A percentile compares a stretch with the other conserved stretches of the same genome.
These are phyloP conservation scores for Skeletonema costatum DNA, from an alignment of 108 stramenopile species.

Conservation along the genomic window DNA sequence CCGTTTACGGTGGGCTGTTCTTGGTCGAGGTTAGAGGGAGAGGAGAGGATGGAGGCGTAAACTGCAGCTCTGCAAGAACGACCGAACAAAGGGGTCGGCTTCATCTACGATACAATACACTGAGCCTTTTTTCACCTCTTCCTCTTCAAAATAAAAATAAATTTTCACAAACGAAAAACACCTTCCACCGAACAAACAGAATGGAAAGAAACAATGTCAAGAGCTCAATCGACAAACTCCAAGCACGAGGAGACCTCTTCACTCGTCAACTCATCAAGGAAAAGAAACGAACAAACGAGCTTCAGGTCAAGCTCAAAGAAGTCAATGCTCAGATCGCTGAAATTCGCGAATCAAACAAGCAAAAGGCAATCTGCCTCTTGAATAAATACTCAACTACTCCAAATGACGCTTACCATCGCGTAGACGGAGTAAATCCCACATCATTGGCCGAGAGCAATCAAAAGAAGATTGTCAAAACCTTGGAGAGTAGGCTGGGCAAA, in stretches of 20 bases:
- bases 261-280: slow-evolving; percentile 50
- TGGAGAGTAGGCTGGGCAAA: slow-evolving; percentile 74
- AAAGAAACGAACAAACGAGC: slow-evolving; percentile 33
- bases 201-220: slow-evolving; percentile 18
- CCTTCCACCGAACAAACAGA: background rate
- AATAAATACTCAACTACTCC: slow-evolving; percentile 61
- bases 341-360: slow-evolving; percentile 58
- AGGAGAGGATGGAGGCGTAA: too few species aligned
- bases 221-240: slow-evolving; percentile 45
- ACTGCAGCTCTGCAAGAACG: too few species aligned
- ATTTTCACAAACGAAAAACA: too few species aligned
- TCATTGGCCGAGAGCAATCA: slow-evolving; percentile 69
- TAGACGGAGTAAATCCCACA: slow-evolving; percentile 72
- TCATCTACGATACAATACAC: too few species aligned
- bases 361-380: slow-evolving; percentile 63
- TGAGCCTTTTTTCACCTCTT: too few species aligned
- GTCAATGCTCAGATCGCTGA: slow-evolving; percentile 51
- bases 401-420: slow-evolving; percentile 67
- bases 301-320: slow-evolving; percentile 42
- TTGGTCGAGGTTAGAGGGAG: too few species aligned
- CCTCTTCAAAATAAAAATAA: too few species aligned
- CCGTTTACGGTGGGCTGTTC: too few species aligned
- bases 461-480: slow-evolving; percentile 59
- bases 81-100: too few species aligned
- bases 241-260: slow-evolving; percentile 53